These are phyloP conservation scores for Aspergillus steynii DNA, from an alignment of 495 filamentous ascomycete genomes.

Conservation along the genomic window DNA sequence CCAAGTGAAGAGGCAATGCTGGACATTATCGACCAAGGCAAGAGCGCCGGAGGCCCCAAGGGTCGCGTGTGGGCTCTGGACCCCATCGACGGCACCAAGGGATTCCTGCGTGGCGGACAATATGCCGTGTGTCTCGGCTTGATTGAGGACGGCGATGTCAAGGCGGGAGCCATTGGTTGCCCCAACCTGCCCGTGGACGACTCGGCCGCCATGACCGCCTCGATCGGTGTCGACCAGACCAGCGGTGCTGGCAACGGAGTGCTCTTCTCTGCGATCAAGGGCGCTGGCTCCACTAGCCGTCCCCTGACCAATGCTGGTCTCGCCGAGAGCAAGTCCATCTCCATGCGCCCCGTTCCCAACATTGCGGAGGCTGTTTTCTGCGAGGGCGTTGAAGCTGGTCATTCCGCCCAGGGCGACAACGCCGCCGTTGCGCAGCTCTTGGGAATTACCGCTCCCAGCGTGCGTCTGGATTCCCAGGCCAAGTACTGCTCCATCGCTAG, in stretches of 20 bases:
- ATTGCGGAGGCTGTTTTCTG: constrained; percentile 84
- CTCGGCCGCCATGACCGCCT: constrained; percentile 60
- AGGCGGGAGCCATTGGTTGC: constrained; percentile 90
- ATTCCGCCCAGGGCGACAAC: constrained; percentile 86
- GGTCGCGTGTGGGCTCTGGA: constrained; percentile 96
- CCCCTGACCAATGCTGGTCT: constrained; percentile 63
- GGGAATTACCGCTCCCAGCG: constrained; percentile 80
- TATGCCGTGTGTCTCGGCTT: constrained; percentile 93
- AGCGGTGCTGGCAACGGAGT: constrained; percentile 73
- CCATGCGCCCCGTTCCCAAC: constrained; percentile 73
- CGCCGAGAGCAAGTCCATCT: constrained; percentile 60
- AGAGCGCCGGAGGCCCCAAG: constrained; percentile 71
- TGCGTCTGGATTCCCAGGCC: constrained; percentile 95
- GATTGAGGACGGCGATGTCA: constrained; percentile 91
- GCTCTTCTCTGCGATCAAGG: constrained; percentile 75
- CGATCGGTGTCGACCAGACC: constrained; percentile 66
- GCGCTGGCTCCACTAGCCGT: constrained; percentile 75
- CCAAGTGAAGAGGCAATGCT: constrained; percentile 74
- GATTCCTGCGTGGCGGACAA: constrained; percentile 95
- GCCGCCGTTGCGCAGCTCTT: constrained; percentile 79
- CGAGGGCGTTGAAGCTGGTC: constrained; percentile 89
- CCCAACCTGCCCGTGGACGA: constrained; percentile 91
- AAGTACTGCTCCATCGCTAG: constrained; percentile 97
- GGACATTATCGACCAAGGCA: constrained; percentile 79
- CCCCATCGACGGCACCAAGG: constrained; percentile 96